Evolutionary conservation across 2,329 filamentous ascomycete species (phyloP), one percentile per base, ranked within the genome.

Genomic region (Thelonectria rubi): DNA sequence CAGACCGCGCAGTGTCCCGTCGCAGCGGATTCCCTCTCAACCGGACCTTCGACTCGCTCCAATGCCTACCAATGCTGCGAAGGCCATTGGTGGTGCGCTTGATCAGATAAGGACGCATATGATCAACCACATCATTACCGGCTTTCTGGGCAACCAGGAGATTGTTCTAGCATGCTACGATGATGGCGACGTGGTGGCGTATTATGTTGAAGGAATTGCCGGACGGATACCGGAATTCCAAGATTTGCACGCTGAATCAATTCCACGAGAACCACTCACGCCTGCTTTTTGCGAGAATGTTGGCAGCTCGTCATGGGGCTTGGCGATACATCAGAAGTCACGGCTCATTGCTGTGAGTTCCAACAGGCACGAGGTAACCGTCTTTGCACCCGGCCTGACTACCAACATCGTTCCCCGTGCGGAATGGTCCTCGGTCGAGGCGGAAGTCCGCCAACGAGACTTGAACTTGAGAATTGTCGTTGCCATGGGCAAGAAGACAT

Each of bases 271-370:
- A 46, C 26, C 32, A 5, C 67, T 79, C 61, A 70, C 67, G 56
- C 79, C 80, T 0, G 91, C 97, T 72, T 91, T 97, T 59, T 86
- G 88, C 60, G 86, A 91, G 39, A 93, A 91, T 72, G 93, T 97
- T 2, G 86, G 86, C 1, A 79, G 78, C 21, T 94, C 92, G 62
- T 94, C 94, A 2, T 99, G 95, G 95, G 95, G 94, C 0, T 77
- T 97, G 49, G 90, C 93, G 8, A 84, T 97, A 11, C 94, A 98
- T 74, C 84, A 87, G 63, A 80, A 88, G 64, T 92, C 92, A n/a
- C 88, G 94, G 0, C 80, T 97, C 63, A 90, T 99, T 64, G 95
- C 94, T 0, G 89, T 96, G 40, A 92, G 91, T 69, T 88, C 91
- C 0, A 99, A 99, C 73, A 85, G 83, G 4, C 72, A 73, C 53